Base-by-base conservation (phyloP, 352 stramenopile genomes). In the Thraustochytrium sp. region DNA sequence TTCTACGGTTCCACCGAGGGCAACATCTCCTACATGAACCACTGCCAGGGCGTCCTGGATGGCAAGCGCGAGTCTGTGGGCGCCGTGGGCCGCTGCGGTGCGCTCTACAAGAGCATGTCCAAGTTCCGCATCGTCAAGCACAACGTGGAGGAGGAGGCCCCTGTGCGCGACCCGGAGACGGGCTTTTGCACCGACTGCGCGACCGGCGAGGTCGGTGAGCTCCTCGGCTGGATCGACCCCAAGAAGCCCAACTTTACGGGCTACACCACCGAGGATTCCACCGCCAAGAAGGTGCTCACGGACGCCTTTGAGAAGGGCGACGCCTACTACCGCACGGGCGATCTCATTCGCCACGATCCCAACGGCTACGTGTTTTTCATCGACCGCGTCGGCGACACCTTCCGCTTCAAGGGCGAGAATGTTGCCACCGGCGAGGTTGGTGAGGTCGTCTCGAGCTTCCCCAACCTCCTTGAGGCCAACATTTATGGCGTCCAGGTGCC, bases 351-450 rank as follows among this genome's bases (percentile, higher is more conserved):
- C 44, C 87, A 91, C 53, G 92, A 97, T 77, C 72, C 86, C 36
- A 83, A 89, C 8, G 86, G 89, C 1, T 94, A 89, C 85, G 93
- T 92, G 87, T 94, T 95, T 84, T 97, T 95, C 72, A 87, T 95
- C 2, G 93, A 97, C 68, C 90, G 93, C 21, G 89, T 97, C 21
- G 93, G 93, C 31, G 93, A 97, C 82, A 97, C 93, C 23, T 97
- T 96, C 84, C 90, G 93, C 13, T 97, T 92, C 93, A 97, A 97
- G 68, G 93, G 93, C 29, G 93, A 97, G 78, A 97, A 97, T 75
- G 92, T 97, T 16, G 90, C 91, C 37, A 97, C 93, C 1, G 94
- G 91, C 63, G 92, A 97, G 85, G 92, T 97, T 16, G 88, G 89
- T 0, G 88, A 94, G 49, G 90, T 90, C 2, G 85, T 97, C 26